These are phyloP conservation scores for Globisporangium nagaii DNA, from an alignment of 352 stramenopile species.

Conservation along the genomic window DNA sequence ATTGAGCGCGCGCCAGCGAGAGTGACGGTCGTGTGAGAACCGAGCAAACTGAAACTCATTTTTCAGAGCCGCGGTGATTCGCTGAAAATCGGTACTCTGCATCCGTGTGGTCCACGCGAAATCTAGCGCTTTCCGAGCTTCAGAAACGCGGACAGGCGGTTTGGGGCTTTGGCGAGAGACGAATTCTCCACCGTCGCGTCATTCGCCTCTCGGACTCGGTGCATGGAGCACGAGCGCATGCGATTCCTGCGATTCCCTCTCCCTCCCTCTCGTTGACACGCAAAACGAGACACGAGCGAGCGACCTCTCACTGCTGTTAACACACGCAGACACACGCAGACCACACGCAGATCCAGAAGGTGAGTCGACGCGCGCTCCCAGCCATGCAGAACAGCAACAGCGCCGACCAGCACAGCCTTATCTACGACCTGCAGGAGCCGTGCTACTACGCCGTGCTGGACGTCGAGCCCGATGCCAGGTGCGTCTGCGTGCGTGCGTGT, in stretches of 20 bases:
- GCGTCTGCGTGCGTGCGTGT: neutral
- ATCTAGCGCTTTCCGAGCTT: too few species aligned
- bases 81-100: too few species aligned
- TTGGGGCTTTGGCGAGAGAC: neutral
- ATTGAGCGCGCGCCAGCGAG: too few species aligned
- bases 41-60: too few species aligned
- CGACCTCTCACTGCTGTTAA: neutral
- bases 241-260: too few species aligned
- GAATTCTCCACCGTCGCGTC: neutral
- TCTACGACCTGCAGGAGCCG: conserved; percentile 44
- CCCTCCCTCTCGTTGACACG: neutral
- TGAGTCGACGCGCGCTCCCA: too few species aligned
- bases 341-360: too few species aligned
- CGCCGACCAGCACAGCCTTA: conserved; percentile 13
- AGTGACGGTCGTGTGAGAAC: too few species aligned
- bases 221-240: neutral
- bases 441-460: conserved; percentile 72
- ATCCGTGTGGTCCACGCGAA: too few species aligned
- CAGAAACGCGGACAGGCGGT: too few species aligned
- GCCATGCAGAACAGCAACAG: conserved; percentile 15
- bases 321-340: neutral
- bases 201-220: neutral
- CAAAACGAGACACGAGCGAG: neutral
- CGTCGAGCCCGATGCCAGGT: conserved; percentile 57
- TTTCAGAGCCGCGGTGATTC: too few species aligned